phyloP scores from a whole-genome alignment of 345 rosid genomes.

The Arabidopsis arenosa region DNA sequence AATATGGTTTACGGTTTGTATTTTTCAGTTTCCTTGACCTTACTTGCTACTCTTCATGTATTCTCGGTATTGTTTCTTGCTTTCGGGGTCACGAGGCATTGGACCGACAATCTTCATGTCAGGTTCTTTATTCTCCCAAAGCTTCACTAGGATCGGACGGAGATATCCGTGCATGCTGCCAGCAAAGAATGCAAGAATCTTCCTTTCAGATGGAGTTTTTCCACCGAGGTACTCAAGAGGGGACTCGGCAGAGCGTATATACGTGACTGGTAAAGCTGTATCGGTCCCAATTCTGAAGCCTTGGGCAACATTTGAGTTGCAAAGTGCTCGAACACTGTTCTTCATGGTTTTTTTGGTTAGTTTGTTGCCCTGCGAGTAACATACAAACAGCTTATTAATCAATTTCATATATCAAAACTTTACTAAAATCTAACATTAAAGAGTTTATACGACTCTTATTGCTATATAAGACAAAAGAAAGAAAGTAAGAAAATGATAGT shows the following conservation, averaged over 20 bases:
- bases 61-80: conserved; percentile 69
- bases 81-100: conserved; percentile 62
- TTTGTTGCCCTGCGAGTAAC: conserved; percentile 63
- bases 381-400: not conserved
- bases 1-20: not conserved
- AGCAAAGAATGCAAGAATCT: conserved; percentile 82
- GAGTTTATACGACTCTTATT: not conserved
- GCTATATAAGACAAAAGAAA: not conserved
- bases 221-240: conserved; percentile 74
- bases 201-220: conserved; percentile 63
- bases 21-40: not conserved
- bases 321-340: conserved; percentile 71
- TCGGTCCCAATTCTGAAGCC: conserved; percentile 79
- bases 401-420: not conserved
- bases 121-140: conserved; percentile 74
- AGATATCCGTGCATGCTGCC: conserved; percentile 90
- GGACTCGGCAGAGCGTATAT: conserved; percentile 61
- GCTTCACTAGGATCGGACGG: conserved; percentile 61
- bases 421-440: not conserved
- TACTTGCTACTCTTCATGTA: conserved; percentile 82
- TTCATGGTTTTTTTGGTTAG: conserved; percentile 58
- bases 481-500: conserved; percentile 32
- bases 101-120: conserved; percentile 88
- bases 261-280: conserved; percentile 73
- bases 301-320: conserved; percentile 76